Conservation (phyloP, 768 basidiomycete species). For the Termitomyces sp. region DNA sequence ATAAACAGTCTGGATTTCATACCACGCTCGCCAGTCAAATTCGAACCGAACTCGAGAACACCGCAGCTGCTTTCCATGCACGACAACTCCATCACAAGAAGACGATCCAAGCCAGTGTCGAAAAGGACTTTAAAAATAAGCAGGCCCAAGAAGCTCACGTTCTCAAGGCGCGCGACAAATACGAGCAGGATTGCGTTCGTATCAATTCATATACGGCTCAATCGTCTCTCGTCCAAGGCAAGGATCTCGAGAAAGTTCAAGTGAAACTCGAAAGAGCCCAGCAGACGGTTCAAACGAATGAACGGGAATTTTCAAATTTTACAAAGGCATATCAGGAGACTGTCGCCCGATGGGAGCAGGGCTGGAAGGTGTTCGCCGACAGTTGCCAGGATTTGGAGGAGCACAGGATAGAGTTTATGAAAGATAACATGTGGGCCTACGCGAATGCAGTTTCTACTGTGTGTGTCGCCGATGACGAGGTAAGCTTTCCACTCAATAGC, state of each 20-base stretch:
- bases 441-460: constrained; percentile 96
- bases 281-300: constrained; percentile 86
- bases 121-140: constrained; percentile 89
- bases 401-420: constrained; percentile 90
- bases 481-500: constrained; percentile 26
- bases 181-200: constrained; percentile 86
- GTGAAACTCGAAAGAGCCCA: constrained; percentile 87
- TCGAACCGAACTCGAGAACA: constrained; percentile 70
- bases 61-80: constrained; percentile 53
- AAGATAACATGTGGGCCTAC: constrained; percentile 94
- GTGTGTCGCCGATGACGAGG: constrained; percentile 95
- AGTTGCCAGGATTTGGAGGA: constrained; percentile 95
- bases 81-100: constrained; percentile 74
- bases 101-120: constrained; percentile 68
- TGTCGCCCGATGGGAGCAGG: constrained; percentile 80
- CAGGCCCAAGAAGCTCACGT: constrained; percentile 85
- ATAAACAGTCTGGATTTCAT: constrained; percentile 75
- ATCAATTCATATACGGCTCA: constrained; percentile 96
- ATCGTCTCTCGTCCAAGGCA: constrained; percentile 86
- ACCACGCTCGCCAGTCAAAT: constrained; percentile 71
- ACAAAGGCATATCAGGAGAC: constrained; percentile 78
- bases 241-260: constrained; percentile 87
- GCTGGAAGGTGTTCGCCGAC: constrained; percentile 95
- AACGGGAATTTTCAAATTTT: constrained; percentile 90
- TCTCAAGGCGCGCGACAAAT: constrained; percentile 86